Base-by-base conservation (phyloP, 1,139 yeast species). In the Zygosaccharomyces pseudobailii region DNA sequence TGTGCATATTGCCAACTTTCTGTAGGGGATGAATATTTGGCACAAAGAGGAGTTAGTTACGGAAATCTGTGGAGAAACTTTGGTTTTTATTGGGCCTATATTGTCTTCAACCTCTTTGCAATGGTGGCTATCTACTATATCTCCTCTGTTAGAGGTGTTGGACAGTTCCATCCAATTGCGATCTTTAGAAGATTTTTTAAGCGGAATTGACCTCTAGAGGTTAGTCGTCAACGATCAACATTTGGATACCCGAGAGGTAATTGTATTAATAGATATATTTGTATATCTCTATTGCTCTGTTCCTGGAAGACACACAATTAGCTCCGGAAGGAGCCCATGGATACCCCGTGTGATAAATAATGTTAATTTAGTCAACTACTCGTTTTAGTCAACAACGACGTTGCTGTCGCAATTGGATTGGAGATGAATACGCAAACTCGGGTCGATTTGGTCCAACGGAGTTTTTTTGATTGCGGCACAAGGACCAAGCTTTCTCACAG, bases 1-100 rank as follows among this genome's bases (percentile, higher is more conserved):
- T 86, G 95, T 69, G 76, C 75, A 8, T 82, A 76, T 62, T 85
- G 94, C 67, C 59, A 72, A 33, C 77, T 72, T 58, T 53, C 68
- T 0, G 70, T 67, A 46, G 84, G 85, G 36, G 80, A 81, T 61
- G 74, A 76, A 35, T 84, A 71, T 58, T 62, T 84, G 59, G 52
- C 57, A 0, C 63, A 69, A 6, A 64, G 80, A 45, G 72, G 74
- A 39, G 71, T 79, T 43, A 62, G 66, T 30, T 80, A 69, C 59
- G 57, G 67, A 33, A 64, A 79, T 48, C 67, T 80, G 43, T 82
- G 87, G 87, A 76, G 88, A 71, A 81, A 83, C 59, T 69, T 82
- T 49, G 89, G 89, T 20, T 70, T 84, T 51, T 70, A 71, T 54
- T 76, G 76, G 69, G 82, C 69, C 9, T 83, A 78, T 61, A 71